These are phyloP conservation scores for Mortierella antarctica DNA, from an alignment of 192 early-diverging fungal genomes.

Conservation along the genomic window DNA sequence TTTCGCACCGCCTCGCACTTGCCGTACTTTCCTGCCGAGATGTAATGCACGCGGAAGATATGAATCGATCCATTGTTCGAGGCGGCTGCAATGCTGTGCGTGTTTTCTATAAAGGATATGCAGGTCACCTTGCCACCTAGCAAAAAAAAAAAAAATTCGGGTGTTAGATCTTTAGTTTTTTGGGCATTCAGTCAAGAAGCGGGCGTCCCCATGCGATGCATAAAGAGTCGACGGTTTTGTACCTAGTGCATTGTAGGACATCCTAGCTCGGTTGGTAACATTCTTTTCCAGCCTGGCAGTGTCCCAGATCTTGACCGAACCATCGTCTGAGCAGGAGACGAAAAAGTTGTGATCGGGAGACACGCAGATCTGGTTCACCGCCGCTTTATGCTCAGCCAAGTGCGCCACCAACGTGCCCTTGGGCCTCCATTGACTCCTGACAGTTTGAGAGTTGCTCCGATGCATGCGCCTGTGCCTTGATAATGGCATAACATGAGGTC, in stretches of 20 bases:
- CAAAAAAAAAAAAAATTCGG: not conserved
- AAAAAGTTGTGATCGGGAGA: conserved; percentile 80
- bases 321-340: conserved; percentile 87
- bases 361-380: conserved; percentile 75
- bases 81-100: conserved; percentile 81
- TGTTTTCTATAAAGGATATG: conserved; percentile 81
- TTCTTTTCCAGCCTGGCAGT: conserved; percentile 82
- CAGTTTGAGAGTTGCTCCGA: conserved; percentile 40
- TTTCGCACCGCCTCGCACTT: conserved; percentile 69
- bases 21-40: conserved; percentile 68
- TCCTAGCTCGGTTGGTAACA: conserved; percentile 80
- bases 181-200: no score
- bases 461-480: conserved; percentile 39
- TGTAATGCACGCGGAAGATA: conserved; percentile 69
- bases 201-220: no score
- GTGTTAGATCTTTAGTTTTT: not conserved
- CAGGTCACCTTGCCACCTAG: conserved; percentile 80
- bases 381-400: conserved; percentile 85
- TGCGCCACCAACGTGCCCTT: conserved; percentile 78
- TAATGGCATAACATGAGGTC: conserved; percentile 22
- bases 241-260: conserved; percentile 77
- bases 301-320: conserved; percentile 88
- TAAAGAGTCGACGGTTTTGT: not conserved
- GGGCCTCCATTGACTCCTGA: conserved; percentile 43
- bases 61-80: conserved; percentile 88